A percentile compares a stretch with the other conserved stretches of the same genome.
phyloP scores from a whole-genome alignment of 2,329 filamentous ascomycete genomes.

The Cladosporium sp. region DNA sequence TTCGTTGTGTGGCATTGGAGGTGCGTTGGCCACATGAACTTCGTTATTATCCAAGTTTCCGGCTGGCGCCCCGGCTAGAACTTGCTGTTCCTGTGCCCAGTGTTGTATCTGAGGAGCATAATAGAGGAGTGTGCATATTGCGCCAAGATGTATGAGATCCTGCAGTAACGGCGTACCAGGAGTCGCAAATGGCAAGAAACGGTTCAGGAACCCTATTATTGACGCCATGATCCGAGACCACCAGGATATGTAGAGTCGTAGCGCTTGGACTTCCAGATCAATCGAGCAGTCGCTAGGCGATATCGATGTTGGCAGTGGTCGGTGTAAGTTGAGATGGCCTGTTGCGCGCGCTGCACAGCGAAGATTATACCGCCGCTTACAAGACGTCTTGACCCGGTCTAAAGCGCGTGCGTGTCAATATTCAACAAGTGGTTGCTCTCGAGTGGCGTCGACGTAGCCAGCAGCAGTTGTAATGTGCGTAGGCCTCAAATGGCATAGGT shows the following conservation, averaged over 20 bases:
- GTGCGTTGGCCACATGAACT: neutral
- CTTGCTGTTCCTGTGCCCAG: slow-evolving; percentile 29
- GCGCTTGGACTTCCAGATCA: neutral
- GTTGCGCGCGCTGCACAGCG: neutral
- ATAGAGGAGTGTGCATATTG: slow-evolving; percentile 48
- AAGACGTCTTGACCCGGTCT: neutral
- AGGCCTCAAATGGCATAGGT: neutral
- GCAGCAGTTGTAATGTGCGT: neutral
- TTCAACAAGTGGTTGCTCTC: neutral
- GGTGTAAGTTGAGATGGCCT: neutral
- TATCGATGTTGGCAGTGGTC: neutral
- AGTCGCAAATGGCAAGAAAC: slow-evolving; percentile 50
- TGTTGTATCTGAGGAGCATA: slow-evolving; percentile 49
- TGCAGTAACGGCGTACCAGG: slow-evolving; percentile 48
- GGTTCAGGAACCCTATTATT: slow-evolving; percentile 38
- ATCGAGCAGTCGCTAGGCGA: neutral
- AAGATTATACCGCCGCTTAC: neutral
- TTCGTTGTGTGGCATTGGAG: neutral
- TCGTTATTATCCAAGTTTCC: neutral
- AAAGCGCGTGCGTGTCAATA: neutral
- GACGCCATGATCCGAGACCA: slow-evolving; percentile 28
- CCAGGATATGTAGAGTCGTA: neutral
- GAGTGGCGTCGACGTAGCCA: neutral
- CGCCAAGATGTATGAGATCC: slow-evolving; percentile 48
- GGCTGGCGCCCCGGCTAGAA: neutral